A percentile compares a stretch with the other conserved stretches of the same genome.
Conservation (phyloP, 352 stramenopile genomes). For the Phytophthora vignae region DNA sequence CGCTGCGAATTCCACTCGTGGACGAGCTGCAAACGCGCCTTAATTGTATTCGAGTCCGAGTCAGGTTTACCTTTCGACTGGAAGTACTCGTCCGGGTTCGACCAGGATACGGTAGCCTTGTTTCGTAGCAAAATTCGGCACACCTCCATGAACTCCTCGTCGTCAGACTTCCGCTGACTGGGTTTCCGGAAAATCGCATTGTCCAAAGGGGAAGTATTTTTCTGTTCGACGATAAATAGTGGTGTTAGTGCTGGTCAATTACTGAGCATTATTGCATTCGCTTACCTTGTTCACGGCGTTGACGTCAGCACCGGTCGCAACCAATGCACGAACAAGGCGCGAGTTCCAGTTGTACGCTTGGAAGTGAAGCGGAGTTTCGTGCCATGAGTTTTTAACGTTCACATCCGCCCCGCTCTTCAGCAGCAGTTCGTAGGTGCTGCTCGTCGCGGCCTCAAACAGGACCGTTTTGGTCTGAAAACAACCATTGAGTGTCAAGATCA, state of each 20-base stretch:
- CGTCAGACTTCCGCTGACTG: slow-evolving; percentile 10
- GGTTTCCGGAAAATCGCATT: slow-evolving; percentile 16
- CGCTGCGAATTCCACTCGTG: slow-evolving; percentile 17
- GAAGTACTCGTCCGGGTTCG: slow-evolving; percentile 6
- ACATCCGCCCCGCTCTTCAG: slow-evolving; percentile 7
- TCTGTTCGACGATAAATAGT: background rate
- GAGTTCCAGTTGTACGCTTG: slow-evolving; percentile 15
- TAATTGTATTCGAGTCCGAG: background rate
- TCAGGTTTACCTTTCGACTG: slow-evolving; percentile 2
- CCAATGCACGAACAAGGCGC: slow-evolving; percentile 6
- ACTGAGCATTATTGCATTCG: background rate
- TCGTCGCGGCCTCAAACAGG: slow-evolving; percentile 3
- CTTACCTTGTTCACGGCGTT: slow-evolving; percentile 21
- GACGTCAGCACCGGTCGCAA: slow-evolving; percentile 11
- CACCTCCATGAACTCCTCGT: slow-evolving; percentile 17
- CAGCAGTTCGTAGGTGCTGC: slow-evolving; percentile 7
- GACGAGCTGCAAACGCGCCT: slow-evolving; percentile 15
- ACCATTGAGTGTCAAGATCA: background rate
- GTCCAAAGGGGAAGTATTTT: slow-evolving; percentile 13
- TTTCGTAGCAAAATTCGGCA: slow-evolving; percentile 8
- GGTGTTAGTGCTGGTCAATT: background rate
- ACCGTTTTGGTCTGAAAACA: slow-evolving; percentile 13
- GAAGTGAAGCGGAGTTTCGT: slow-evolving; percentile 18
- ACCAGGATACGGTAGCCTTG: slow-evolving; percentile 6
- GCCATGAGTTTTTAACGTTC: slow-evolving; percentile 13